Base-by-base conservation (phyloP, 768 basidiomycete genomes). In the Mycena galopus region DNA sequence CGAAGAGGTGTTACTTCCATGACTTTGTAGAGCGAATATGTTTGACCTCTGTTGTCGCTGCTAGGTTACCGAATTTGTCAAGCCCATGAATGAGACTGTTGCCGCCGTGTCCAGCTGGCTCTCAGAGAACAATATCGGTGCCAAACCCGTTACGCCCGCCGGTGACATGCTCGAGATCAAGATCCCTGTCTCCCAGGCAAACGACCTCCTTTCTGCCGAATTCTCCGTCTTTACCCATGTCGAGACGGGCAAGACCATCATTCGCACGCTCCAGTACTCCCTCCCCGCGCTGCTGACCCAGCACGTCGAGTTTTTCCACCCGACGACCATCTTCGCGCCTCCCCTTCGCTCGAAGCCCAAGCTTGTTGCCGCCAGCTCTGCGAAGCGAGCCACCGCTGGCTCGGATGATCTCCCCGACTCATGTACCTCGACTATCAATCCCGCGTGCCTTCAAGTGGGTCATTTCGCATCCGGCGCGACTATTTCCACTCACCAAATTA, bases 101-200 rank as follows among this genome's bases (percentile, higher is more conserved):
- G 68, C 77, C 5, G 67, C 82, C 33, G 82, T 86, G 25, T 75
- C 79, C 30, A 73, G 74, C 11, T 86, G 85, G 85, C 81, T 86
- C 33, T 60, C 67, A 17, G 73, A 77, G 47, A 80, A 85, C 60
- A 82, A 76, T 21, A 73, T 86, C 29, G 74, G 75, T 19, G 57
- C 78, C 17, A 53, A 53, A 4, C 50, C 64, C 58, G 42, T 73
- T 25, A 73, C 78, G 9, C 73, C 75, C 21, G 71, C 78, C 9
- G 75, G 78, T n/a, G 78, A 78, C 67, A 75, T 73, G 73, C 60
- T 78, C 25, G 27, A 61, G 23, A 62, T 78, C 70, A 44, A 44
- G 17, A 65, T 77, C 25, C 71, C 76, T 19, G 78, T 78, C 30
- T 44, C 67, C n/a, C 68, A 74, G 47, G 78, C 78, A 23, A 77